Evolutionary conservation across 1,139 yeast genomes (phyloP), one percentile per base, ranked within the genome.

Genomic region (Casaregolazyma suthepensis): DNA sequence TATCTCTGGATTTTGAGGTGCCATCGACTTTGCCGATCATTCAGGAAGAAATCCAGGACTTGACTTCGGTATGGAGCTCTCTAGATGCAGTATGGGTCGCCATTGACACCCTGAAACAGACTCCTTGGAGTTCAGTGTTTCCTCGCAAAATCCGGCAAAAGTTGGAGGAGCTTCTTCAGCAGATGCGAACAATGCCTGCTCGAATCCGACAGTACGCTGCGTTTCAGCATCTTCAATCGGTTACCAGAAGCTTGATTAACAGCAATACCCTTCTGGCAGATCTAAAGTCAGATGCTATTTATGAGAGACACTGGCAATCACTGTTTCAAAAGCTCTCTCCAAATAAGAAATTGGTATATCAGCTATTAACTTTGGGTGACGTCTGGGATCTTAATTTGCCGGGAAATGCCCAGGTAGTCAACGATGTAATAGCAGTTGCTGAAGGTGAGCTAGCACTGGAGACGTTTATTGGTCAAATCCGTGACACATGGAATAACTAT

Each of bases 361-460:
- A 63, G 1, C 61, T 64, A 1, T 37, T 72, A 57, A 75, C 80
- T 0, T 69, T 87, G 19, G 87, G 86, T 0, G 79, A 82, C 61
- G 78, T 89, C 1, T 78, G 91, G 80, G 76, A 74, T 46, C 66
- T 89, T 53, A 73, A 83, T 46, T 66, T 86, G 26, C 43, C 61
- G 0, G 58, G 70, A 1, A 79, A 87, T 66, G 80, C 78, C 46
- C 61, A 63, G 1, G 56, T 67, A 1, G 70, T 91, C 3, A 77
- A 76, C 49, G 71, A 77, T 0, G 68, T 86, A 0, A 62, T 88
- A 3, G 73, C 75, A 1, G 81, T 78, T 57, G 97, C 98, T 0
- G 80, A 80, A 56, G 86, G 88, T 20, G 98, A 93, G 63, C 74
- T 78, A 55, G 75, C 80, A 0, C 71, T 93, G 6, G 89, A 85